A percentile compares a stretch with the other conserved stretches of the same genome.
Conservation (phyloP, 441 rosid genomes). For the Rhodomyrtus psidioides region DNA sequence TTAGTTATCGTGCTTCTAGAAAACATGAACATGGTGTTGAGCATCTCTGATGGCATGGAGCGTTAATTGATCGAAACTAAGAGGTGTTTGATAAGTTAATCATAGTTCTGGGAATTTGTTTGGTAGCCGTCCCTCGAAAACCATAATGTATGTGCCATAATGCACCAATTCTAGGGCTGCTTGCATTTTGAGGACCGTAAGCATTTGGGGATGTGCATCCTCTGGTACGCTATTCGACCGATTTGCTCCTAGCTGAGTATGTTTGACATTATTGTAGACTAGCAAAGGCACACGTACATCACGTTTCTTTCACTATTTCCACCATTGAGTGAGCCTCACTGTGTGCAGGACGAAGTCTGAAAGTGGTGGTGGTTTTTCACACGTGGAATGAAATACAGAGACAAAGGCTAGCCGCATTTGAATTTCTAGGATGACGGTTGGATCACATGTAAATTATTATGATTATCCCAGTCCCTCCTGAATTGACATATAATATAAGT, state of each 20-base stretch:
- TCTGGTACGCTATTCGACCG: background rate
- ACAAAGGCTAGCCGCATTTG: background rate
- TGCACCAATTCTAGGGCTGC: background rate
- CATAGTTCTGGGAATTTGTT: background rate
- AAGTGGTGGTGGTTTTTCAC: constrained; percentile 57
- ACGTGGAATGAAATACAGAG: constrained; percentile 40
- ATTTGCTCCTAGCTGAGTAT: background rate
- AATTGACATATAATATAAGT: background rate
- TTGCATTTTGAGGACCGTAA: background rate
- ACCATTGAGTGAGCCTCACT: background rate
- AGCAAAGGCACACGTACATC: background rate
- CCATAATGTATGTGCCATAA: background rate
- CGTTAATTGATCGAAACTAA: background rate
- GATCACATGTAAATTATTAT: background rate
- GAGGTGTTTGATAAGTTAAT: background rate
- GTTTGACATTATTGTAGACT: background rate
- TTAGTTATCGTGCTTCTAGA: background rate
- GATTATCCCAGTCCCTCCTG: background rate
- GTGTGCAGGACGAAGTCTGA: constrained; percentile 59
- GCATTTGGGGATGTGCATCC: background rate
- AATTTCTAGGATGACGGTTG: background rate
- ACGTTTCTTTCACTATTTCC: background rate
- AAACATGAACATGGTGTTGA: background rate
- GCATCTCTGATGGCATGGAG: background rate
- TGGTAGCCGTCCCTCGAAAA: background rate